Evolutionary conservation across 352 stramenopile species (phyloP), one percentile per base, ranked within the genome.

Genomic region (Aphanomyces euteiches): DNA sequence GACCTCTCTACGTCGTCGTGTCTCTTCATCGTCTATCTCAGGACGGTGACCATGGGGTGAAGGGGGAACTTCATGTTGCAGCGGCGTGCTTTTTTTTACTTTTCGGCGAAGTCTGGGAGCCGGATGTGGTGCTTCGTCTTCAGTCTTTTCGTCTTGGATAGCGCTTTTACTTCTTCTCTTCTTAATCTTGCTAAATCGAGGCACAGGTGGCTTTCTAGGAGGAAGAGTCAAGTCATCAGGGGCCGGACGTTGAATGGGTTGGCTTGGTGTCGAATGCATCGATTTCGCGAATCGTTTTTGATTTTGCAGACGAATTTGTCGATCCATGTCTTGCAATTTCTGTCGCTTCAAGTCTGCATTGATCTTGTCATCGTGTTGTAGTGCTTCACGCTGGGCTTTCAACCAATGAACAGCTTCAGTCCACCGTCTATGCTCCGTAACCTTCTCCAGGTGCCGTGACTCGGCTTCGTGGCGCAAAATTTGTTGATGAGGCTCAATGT

Each of bases 221-320:
- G 64, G 64, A 21, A 70, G 21, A 5, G 48, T 17, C 7, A 41
- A 6, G 21, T 37, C 41, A 15, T 12, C 28, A 8, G 34, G 5
- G n/a, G 45, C 39, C 54, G 6, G 48, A 28, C 19, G 47, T 17
- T 5, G 38, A 21, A 7, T 8, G 13, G 10, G 15, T 3, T 17
- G 12, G 15, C 21, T n/a, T 0, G 64, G 43, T 45, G 1, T 47
- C 12, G 17, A 7, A 17, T 13, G 17, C 2, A 50, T 10, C 8
- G 47, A n/a, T 47, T 70, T 70, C 21, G 47, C 34, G 61, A 70
- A 70, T 19, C 64, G 48, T 17, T 63, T 70, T 5, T 47, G 47
- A 21, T 70, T 70, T 58, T 70, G 64, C 64, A 45, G 10, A 8
- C 64, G 64, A 8, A 70, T 34, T 21, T 39, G 45, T 6, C 53